A percentile compares a stretch with the other conserved stretches of the same genome.
These are phyloP conservation scores for Dysphania ambrosioides DNA, from an alignment of 148 eudicot species.

Conservation along the genomic window DNA sequence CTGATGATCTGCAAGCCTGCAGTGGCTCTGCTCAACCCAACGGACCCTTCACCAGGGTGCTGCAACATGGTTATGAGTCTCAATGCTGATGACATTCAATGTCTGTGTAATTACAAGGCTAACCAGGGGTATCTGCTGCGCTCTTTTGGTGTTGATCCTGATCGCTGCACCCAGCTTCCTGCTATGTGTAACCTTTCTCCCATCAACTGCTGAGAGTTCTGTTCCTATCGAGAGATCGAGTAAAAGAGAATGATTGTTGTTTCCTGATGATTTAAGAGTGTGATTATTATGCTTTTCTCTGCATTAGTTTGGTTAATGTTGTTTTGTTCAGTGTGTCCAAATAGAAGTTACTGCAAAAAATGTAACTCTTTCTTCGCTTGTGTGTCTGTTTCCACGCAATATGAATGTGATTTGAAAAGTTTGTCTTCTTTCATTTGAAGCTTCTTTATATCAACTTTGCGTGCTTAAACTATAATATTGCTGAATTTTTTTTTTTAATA, in stretches of 20 bases:
- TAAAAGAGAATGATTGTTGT: background rate
- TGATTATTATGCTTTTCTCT: background rate
- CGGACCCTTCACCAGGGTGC: constrained; percentile 37
- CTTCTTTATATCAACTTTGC: too few relatives aligned
- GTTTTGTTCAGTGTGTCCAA: background rate
- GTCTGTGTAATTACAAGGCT: constrained; percentile 53
- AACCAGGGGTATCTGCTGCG: constrained; percentile 28
- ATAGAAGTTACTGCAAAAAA: background rate
- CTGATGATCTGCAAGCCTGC: constrained; percentile 43
- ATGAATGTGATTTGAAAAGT: too few relatives aligned
- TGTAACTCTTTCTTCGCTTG: background rate
- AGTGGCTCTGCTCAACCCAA: constrained; percentile 31
- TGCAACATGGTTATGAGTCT: constrained; percentile 37
- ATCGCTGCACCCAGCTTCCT: constrained; percentile 49
- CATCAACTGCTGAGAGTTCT: background rate
- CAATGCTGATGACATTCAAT: constrained; percentile 35
- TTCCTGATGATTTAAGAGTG: background rate
- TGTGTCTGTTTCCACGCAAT: constrained; percentile 1
- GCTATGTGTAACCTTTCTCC: constrained; percentile 31
- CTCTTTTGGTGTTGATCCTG: constrained; percentile 46
- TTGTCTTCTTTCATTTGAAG: too few relatives aligned
- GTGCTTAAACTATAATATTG: too few relatives aligned
- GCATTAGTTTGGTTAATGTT: background rate
- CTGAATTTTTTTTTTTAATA: too few relatives aligned
- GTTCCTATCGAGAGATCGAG: too few relatives aligned